A percentile compares a stretch with the other conserved stretches of the same genome.
Conservation (phyloP, 2,329 filamentous ascomycete species). For the Elsinoe australis region DNA sequence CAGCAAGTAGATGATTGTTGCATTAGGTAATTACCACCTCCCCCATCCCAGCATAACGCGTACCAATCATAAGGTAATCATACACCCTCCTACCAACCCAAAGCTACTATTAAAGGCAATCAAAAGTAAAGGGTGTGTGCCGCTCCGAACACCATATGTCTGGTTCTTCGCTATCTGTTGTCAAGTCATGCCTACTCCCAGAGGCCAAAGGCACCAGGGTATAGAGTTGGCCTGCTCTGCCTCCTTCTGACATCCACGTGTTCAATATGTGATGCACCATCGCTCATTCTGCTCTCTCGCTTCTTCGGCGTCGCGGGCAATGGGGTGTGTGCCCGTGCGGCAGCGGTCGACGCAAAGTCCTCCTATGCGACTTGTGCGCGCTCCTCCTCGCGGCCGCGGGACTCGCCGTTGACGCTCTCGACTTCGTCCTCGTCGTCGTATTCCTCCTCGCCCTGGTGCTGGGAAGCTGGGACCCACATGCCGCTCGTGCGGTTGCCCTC, state of each 20-base stretch:
- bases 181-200: conserved; percentile 6
- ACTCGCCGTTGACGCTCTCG: conserved; percentile 38
- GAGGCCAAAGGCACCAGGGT: conserved; percentile 16
- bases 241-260: neutral
- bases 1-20: too few relatives aligned
- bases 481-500: conserved; percentile 61
- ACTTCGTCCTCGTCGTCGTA: conserved; percentile 59
- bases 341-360: too few relatives aligned
- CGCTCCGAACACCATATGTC: conserved; percentile 1
- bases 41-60: too few relatives aligned
- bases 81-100: too few relatives aligned
- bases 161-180: conserved; percentile 6
- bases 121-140: too few relatives aligned
- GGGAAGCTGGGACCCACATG: conserved; percentile 69
- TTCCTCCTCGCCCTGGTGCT: conserved; percentile 53
- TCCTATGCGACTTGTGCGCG: conserved; percentile 27
- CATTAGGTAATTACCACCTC: too few relatives aligned
- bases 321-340: too few relatives aligned
- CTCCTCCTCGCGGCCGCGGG: conserved; percentile 43
- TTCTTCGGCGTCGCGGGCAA: neutral
- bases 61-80: too few relatives aligned
- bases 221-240: conserved; percentile 7
- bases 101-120: too few relatives aligned
- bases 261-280: too few relatives aligned
- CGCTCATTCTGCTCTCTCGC: too few relatives aligned